phyloP scores from a whole-genome alignment of 2,329 filamentous ascomycete genomes.

The Knoxdaviesia capensis region DNA sequence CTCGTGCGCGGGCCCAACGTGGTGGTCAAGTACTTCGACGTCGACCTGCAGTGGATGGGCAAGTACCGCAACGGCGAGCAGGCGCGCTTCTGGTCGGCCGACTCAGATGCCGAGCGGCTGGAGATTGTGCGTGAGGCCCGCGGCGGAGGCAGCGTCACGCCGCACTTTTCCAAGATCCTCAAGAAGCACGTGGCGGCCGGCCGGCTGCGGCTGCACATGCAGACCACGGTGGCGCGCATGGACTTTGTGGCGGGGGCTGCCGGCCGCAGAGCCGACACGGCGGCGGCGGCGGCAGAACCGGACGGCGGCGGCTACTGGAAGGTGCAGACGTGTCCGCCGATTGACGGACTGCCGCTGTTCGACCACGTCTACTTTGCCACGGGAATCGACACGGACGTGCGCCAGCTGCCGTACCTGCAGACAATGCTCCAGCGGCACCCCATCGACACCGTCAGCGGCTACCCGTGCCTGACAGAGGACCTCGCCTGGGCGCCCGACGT shows the following conservation, averaged over 20 bases:
- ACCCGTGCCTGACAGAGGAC: slow-evolving; percentile 58
- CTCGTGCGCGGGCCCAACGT: slow-evolving; percentile 37
- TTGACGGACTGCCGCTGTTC: slow-evolving; percentile 30
- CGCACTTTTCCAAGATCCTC: slow-evolving; percentile 44
- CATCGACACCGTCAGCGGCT: slow-evolving; percentile 39
- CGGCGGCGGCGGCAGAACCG: slow-evolving; percentile 15
- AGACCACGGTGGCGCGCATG: slow-evolving; percentile 33
- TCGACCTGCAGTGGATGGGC: slow-evolving; percentile 59
- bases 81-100: slow-evolving; percentile 57
- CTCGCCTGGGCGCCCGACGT: slow-evolving; percentile 57
- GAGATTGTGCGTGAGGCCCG: slow-evolving; percentile 45
- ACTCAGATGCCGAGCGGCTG: slow-evolving; percentile 47
- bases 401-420: slow-evolving; percentile 37
- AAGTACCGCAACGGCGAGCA: slow-evolving; percentile 67
- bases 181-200: slow-evolving; percentile 34
- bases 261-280: neutral
- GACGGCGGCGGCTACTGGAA: slow-evolving; percentile 13
- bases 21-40: slow-evolving; percentile 56
- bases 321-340: slow-evolving; percentile 30
- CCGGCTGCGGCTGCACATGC: slow-evolving; percentile 31
- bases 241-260: slow-evolving; percentile 15
- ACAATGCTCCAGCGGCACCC: slow-evolving; percentile 38
- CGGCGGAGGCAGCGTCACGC: slow-evolving; percentile 59
- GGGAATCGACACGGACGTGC: slow-evolving; percentile 44
- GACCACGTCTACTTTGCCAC: slow-evolving; percentile 63